These are phyloP conservation scores for Fusarium mexicanum DNA, from an alignment of 2,329 filamentous ascomycete genomes.

Conservation along the genomic window DNA sequence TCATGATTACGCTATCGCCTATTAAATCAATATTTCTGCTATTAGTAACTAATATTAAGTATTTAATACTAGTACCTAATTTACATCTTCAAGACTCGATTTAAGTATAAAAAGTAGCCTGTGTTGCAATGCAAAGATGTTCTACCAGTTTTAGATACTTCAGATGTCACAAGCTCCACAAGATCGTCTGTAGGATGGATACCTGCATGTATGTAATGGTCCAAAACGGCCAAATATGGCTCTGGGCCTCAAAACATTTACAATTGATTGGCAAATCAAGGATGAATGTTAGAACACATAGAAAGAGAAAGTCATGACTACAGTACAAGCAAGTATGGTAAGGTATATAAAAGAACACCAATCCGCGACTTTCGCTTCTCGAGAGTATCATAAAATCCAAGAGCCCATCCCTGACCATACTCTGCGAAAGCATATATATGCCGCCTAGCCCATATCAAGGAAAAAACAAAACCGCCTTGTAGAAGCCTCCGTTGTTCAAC, in stretches of 20 bases:
- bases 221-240: not conserved
- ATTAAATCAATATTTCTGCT: not conserved
- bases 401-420: not conserved
- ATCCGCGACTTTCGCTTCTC: not conserved
- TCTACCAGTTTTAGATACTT: not conserved
- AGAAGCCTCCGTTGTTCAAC: not conserved
- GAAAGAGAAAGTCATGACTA: not conserved
- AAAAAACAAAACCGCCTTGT: not conserved
- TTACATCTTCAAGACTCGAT: not conserved
- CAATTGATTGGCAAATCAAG: not conserved
- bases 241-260: not conserved
- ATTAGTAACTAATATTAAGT: not conserved
- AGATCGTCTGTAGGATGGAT: not conserved
- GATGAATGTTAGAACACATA: not conserved
- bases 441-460: not conserved
- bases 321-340: not conserved
- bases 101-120: not conserved
- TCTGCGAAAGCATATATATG: not conserved
- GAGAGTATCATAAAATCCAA: slow-evolving; percentile 26
- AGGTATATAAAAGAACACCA: not conserved
- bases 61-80: not conserved
- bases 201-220: not conserved
- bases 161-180: not conserved
- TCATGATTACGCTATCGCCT: not conserved
- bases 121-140: not conserved